Conservation (phyloP, 2,329 filamentous ascomycete genomes). For the Lecanicillium sp. region DNA sequence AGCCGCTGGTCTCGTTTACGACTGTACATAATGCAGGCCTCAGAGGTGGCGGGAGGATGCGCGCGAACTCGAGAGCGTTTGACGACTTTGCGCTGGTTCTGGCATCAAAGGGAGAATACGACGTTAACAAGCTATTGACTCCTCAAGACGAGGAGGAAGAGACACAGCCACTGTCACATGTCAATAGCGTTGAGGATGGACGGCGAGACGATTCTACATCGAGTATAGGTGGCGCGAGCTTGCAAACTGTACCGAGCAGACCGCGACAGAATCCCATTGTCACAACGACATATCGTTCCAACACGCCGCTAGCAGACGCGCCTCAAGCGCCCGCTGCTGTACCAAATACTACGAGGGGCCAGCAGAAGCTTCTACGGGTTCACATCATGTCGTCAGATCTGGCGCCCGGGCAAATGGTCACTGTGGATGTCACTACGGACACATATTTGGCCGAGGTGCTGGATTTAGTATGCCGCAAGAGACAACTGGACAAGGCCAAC, state of each 20-base stretch:
- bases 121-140: slow-evolving; percentile 60
- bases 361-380: slow-evolving; percentile 63
- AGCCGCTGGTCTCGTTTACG: slow-evolving; percentile 69
- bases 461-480: slow-evolving; percentile 68
- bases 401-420: slow-evolving; percentile 65
- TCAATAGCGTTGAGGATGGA: slow-evolving; percentile 9
- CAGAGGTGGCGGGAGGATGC: slow-evolving; percentile 46
- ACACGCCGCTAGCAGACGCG: slow-evolving; percentile 47
- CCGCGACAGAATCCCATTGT: slow-evolving; percentile 51
- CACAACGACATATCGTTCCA: slow-evolving; percentile 50
- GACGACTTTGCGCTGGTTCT: slow-evolving; percentile 77
- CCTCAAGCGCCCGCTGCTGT: slow-evolving; percentile 39
- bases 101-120: slow-evolving; percentile 59
- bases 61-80: slow-evolving; percentile 68
- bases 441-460: slow-evolving; percentile 79
- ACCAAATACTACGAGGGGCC: slow-evolving; percentile 45
- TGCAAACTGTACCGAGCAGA: slow-evolving; percentile 20
- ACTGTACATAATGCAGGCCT: slow-evolving; percentile 78
- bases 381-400: slow-evolving; percentile 64
- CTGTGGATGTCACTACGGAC: slow-evolving; percentile 70
- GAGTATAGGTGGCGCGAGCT: no score
- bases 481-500: slow-evolving; percentile 70
- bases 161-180: slow-evolving; percentile 2
- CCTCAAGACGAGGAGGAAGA: slow-evolving; percentile 56
- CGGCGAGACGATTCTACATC: slow-evolving; percentile 15